These are phyloP conservation scores for Jaapia argillacea DNA, from an alignment of 768 basidiomycete species.

Conservation along the genomic window DNA sequence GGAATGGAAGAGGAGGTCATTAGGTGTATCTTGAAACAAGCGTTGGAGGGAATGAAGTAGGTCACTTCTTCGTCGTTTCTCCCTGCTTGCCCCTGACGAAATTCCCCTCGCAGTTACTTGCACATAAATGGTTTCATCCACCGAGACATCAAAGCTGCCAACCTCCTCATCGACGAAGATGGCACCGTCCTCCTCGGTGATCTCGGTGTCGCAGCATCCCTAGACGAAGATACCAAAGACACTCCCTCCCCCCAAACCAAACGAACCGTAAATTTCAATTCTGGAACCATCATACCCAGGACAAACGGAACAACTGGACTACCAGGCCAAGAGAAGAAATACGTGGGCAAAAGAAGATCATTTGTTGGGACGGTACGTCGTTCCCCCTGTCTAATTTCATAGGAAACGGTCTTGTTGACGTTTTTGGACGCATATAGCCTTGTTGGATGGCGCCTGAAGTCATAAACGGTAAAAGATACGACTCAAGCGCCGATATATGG, in stretches of 20 bases:
- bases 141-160: constrained; percentile 90
- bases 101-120: constrained; percentile 46
- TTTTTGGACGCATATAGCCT: constrained; percentile 35
- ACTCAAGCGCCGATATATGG: constrained; percentile 89
- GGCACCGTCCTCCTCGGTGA: constrained; percentile 88
- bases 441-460: constrained; percentile 98
- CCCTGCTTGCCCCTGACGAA: constrained; percentile 8
- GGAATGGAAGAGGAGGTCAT: constrained; percentile 89
- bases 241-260: constrained; percentile 10
- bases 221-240: constrained; percentile 45
- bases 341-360: constrained; percentile 72
- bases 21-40: constrained; percentile 76
- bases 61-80: constrained; percentile 16
- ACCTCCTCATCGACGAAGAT: constrained; percentile 84
- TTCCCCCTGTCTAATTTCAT: neutral
- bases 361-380: constrained; percentile 81
- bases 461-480: constrained; percentile 76
- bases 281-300: neutral
- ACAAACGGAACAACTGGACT: neutral
- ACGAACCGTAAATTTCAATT: constrained; percentile 26
- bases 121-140: constrained; percentile 89
- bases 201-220: constrained; percentile 83
- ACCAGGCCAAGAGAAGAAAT: constrained; percentile 21
- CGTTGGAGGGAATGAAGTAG: constrained; percentile 80
- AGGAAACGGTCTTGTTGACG: neutral